Evolutionary conservation across 345 rosid species (phyloP), one percentile per base, ranked within the genome.

Genomic region (Laguncularia racemosa): DNA sequence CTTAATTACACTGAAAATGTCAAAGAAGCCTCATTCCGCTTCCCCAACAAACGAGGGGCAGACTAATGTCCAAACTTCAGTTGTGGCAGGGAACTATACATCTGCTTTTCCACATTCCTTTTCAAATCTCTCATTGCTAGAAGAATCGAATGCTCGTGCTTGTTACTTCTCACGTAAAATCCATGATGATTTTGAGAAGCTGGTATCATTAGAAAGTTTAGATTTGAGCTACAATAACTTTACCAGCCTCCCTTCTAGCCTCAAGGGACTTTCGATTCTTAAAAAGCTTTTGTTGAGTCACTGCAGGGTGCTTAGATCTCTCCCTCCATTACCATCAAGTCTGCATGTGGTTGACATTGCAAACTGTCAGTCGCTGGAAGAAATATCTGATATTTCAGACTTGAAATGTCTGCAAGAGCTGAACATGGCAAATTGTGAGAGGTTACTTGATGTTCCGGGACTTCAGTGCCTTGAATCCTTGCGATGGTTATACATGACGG

Each of bases 241-340:
- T 48, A 54, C 49, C 58, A 73, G 75, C 52, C 81, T 83, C 57
- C 79, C 88, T 12, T 67, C 73, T 3, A 77, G 84, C 66, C 60
- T 82, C 53, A 57, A 53, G 48, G 81, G 77, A 13, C 81, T 79
- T 14, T 64, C 79, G 5, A 54, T 51, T 62, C 84, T 83, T 38
- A 65, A 50, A 67, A 16, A 57, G 6, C 81, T 83, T 38, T 18
- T 1, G 9, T 61, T 83, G 57, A 49, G 66, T 2, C 46, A 67
- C 21, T 83, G 84, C 44, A 17, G 66, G 23, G 65, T 77, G 64
- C 81, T 79, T 4, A 46, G 53, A 74, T 71, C 66, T 64, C 81
- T 83, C 45, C 85, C 88, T 20, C 77, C 74, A 4, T 77, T 83
- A 40, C 85, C 88, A 12, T 73, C 72, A 6, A 75, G 79, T 23